Percentiles rank a stretch among this genome's conserved stretches.
Evolutionary conservation across 1,139 yeast genomes (phyloP).

Genomic region (Lodderomyces pseudojiufengensis): DNA sequence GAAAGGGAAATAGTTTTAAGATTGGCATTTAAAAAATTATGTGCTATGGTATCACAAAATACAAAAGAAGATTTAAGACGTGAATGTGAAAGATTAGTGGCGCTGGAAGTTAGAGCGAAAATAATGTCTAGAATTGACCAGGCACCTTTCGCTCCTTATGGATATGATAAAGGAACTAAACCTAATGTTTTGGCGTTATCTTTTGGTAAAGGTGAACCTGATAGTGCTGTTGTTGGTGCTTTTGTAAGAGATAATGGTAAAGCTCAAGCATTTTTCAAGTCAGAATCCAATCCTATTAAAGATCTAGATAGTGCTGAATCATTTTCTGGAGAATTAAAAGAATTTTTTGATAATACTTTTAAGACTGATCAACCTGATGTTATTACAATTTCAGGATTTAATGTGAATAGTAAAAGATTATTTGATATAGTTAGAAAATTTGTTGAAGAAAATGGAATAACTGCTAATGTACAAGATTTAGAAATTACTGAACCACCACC

Average conservation of each 20-base stretch:
- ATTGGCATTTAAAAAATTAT: slow-evolving; percentile 63
- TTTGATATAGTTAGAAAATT: slow-evolving; percentile 56
- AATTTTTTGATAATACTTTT: slow-evolving; percentile 38
- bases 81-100: slow-evolving; percentile 70
- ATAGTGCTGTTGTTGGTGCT: slow-evolving; percentile 84
- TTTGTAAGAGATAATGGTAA: slow-evolving; percentile 78
- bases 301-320: slow-evolving; percentile 48
- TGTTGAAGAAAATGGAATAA: slow-evolving; percentile 53
- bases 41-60: slow-evolving; percentile 66
- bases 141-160: slow-evolving; percentile 86
- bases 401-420: slow-evolving; percentile 65
- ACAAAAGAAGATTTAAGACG: slow-evolving; percentile 82
- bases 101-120: slow-evolving; percentile 63
- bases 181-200: slow-evolving; percentile 83
- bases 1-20: slow-evolving; percentile 67
- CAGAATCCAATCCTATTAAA: slow-evolving; percentile 72
- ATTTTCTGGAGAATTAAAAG: slow-evolving; percentile 50
- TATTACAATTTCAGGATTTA: slow-evolving; percentile 84
- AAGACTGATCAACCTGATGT: slow-evolving; percentile 67
- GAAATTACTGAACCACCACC: slow-evolving; percentile 41
- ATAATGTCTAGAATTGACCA: slow-evolving; percentile 77
- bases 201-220: slow-evolving; percentile 80
- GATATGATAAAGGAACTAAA: slow-evolving; percentile 72
- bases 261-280: slow-evolving; percentile 70
- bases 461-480: slow-evolving; percentile 37